These are phyloP conservation scores for Pestalotiopsis sp. DNA, from an alignment of 2,329 filamentous ascomycete species.

Conservation along the genomic window DNA sequence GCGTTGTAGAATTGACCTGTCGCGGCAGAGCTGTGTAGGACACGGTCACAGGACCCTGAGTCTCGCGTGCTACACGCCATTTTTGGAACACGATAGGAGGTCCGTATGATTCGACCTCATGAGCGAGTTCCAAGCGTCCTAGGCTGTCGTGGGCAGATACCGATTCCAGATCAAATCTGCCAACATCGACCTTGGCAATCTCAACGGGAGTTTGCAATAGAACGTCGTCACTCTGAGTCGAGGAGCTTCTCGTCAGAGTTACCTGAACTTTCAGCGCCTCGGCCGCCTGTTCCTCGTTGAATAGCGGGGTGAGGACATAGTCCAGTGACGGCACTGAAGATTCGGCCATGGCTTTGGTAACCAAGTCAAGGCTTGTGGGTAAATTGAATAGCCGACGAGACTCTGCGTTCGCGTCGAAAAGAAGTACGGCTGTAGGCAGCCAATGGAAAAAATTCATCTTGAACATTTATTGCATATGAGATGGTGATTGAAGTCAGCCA, in stretches of 20 bases:
- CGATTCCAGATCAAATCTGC: neutral
- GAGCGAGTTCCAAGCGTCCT: neutral
- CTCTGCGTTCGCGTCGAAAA: neutral
- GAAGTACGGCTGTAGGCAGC: neutral
- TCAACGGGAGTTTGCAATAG: neutral
- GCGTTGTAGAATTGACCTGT: neutral
- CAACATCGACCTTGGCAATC: neutral
- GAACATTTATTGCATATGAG: neutral
- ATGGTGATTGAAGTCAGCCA: neutral
- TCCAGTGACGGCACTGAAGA: neutral
- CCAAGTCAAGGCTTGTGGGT: neutral
- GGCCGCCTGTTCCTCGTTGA: neutral
- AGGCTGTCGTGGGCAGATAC: neutral
- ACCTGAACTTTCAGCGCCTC: neutral
- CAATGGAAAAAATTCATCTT: neutral
- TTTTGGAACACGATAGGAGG: neutral
- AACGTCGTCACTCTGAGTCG: neutral
- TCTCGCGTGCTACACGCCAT: neutral
- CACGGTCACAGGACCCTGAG: neutral
- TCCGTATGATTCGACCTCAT: neutral
- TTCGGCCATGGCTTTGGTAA: neutral
- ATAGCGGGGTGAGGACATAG: neutral
- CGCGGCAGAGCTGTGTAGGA: neutral
- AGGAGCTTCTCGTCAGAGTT: neutral
- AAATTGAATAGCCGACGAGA: neutral